These are phyloP conservation scores for Fistulinella cinereoalba DNA, from an alignment of 1,284 basidiomycete genomes.

Conservation along the genomic window DNA sequence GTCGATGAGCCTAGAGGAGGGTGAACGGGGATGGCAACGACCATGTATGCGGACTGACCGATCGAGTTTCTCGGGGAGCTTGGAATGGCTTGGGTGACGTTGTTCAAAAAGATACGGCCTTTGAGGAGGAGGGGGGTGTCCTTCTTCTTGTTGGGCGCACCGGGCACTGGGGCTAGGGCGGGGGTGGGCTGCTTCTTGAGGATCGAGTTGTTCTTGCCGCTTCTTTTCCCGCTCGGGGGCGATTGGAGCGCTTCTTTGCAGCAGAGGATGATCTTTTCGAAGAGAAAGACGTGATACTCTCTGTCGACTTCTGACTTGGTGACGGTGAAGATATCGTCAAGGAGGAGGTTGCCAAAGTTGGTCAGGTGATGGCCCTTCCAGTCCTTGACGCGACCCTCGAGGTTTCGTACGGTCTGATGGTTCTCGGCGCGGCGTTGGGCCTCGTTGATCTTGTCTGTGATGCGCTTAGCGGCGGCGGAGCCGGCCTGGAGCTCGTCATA, in stretches of 20 bases:
- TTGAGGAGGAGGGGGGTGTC: conserved; percentile 87
- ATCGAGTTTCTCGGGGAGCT: conserved; percentile 54
- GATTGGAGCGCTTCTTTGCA: conserved; percentile 80
- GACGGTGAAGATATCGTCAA: conserved; percentile 95
- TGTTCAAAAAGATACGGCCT: conserved; percentile 96
- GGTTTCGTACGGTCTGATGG: conserved; percentile 81
- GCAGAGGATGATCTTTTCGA: conserved; percentile 98
- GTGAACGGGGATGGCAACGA: conserved; percentile 8
- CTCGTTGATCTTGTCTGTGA: conserved; percentile 96
- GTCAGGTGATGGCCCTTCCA: conserved; percentile 98
- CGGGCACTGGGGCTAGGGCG: conserved; percentile 44
- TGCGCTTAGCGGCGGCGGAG: conserved; percentile 83
- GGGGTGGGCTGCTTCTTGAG: conserved; percentile 64
- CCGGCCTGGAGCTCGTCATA: conserved; percentile 84
- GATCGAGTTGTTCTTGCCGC: conserved; percentile 71
- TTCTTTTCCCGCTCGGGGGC: conserved; percentile 55
- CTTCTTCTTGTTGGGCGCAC: conserved; percentile 62
- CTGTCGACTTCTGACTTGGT: conserved; percentile 96
- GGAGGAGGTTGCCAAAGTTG: conserved; percentile 89
- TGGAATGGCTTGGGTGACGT: conserved; percentile 79
- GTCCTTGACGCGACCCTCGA: conserved; percentile 91
- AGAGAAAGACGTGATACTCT: conserved; percentile 98
- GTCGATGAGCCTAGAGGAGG: conserved; percentile 40
- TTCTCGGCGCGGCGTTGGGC: conserved; percentile 88
- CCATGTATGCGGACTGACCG: conserved; percentile 45